Evolutionary conservation across 805 yeast species (phyloP), one percentile per base, ranked within the genome.

Genomic region (Lachancea kluyveri): DNA sequence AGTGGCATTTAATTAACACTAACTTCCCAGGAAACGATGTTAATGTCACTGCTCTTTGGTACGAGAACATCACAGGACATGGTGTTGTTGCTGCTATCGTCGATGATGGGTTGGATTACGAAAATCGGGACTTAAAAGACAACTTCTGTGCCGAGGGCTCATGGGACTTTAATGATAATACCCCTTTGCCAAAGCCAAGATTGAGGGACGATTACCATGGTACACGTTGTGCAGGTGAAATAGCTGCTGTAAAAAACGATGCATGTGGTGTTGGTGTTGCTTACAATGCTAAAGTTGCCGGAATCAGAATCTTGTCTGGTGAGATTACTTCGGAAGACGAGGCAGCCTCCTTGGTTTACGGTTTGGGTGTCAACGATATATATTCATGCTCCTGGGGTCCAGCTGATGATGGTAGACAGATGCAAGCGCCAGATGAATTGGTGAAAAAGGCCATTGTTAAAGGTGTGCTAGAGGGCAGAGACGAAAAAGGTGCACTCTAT

Each of bases 351-450:
- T 64, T 92, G 67, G 68, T 83, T 21, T 81, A 83, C 57, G 88
- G 77, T 0, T 62, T 82, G 41, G 88, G 85, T 40, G 72, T 74
- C 17, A 92, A 92, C 57, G 95, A 92, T 56, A 92, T 92, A 23
- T 92, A 87, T 55, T 84, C 95, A 3, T 92, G 98, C 58, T 86
- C 96, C 3, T 92, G 98, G 98, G 98, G 98, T 6, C 98, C 98
- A 2, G 72, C 86, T 3, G 98, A 92, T 57, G 84, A 90, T 54
- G 98, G 98, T 0, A 67, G 57, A 35, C 73, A 94, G 1, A 74
- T 92, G 69, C 87, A 84, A 31, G 92, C 75, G 3, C 98, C 98
- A 1, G 83, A 84, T 15, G 55, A 63, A 20, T 48, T 90, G 17
- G 95, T 90, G 5, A 72, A 74, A 48, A 76, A 83, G 39, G 94